phyloP scores from a whole-genome alignment of 1,284 basidiomycete species.

The Singerocomus rubriflavus region DNA sequence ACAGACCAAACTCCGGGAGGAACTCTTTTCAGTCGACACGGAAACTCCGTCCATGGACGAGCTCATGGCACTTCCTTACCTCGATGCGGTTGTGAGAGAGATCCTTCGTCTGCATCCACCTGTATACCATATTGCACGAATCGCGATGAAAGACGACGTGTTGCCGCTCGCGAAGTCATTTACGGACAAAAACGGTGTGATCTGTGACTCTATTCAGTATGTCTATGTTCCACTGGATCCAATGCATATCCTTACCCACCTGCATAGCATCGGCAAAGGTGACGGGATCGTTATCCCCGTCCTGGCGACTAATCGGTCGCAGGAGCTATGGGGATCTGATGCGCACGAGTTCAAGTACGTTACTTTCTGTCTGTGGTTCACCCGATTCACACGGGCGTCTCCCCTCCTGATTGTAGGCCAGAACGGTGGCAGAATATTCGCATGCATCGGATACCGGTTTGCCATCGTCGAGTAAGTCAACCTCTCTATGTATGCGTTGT shows the following conservation, averaged over 20 bases:
- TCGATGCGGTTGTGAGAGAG: slow-evolving; percentile 68
- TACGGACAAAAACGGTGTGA: slow-evolving; percentile 39
- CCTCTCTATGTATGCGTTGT: background rate
- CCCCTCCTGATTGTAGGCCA: slow-evolving; percentile 36
- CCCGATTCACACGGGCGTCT: background rate
- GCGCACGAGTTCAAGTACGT: slow-evolving; percentile 32
- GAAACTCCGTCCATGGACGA: slow-evolving; percentile 60
- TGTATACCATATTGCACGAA: slow-evolving; percentile 53
- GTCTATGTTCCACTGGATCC: background rate
- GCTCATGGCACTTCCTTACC: slow-evolving; percentile 55
- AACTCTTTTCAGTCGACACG: slow-evolving; percentile 48
- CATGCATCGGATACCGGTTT: slow-evolving; percentile 73
- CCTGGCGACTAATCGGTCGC: slow-evolving; percentile 37
- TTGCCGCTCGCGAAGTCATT: slow-evolving; percentile 51
- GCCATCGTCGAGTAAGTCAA: slow-evolving; percentile 59
- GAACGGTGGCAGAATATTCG: slow-evolving; percentile 56
- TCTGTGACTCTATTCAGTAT: slow-evolving; percentile 27
- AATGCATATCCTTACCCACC: background rate
- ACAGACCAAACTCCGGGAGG: slow-evolving; percentile 68
- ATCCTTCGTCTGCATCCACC: slow-evolving; percentile 63
- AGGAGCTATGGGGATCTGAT: slow-evolving; percentile 46
- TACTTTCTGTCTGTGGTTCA: no score
- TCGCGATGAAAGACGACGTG: slow-evolving; percentile 52
- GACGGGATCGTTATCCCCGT: slow-evolving; percentile 40
- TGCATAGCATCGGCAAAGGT: slow-evolving; percentile 36